phyloP scores from a whole-genome alignment of 148 eudicot species.

The Chenopodium berlandieri region DNA sequence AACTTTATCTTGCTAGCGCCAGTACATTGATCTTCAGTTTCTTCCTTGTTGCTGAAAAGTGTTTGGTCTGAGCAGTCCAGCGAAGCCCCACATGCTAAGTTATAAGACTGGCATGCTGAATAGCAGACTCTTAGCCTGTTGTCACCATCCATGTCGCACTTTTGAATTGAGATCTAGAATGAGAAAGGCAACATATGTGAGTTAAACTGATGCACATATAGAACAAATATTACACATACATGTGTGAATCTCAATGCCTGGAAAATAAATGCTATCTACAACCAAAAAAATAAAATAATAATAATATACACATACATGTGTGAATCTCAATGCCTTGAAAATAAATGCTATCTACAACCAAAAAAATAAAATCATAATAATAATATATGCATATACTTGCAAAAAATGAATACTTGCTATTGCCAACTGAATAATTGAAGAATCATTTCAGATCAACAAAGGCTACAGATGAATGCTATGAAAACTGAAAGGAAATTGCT shows the following conservation, averaged over 20 bases:
- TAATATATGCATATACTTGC: background rate
- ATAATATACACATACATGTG: background rate
- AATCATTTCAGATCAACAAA: background rate
- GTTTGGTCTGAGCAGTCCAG: conserved; percentile 97
- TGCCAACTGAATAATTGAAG: background rate
- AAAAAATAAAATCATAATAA: no score
- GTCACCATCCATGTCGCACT: conserved; percentile 88
- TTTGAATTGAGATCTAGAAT: conserved; percentile 85
- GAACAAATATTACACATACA: background rate
- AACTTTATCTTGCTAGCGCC: conserved; percentile 64
- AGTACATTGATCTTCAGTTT: conserved; percentile 78
- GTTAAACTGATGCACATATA: background rate
- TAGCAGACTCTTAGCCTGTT: conserved; percentile 90
- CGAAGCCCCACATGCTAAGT: conserved; percentile 87
- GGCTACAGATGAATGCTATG: background rate
- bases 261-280: background rate
- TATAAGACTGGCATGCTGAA: conserved; percentile 92
- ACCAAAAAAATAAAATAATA: background rate
- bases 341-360: background rate
- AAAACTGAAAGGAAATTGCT: no score
- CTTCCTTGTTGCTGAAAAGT: conserved; percentile 73
- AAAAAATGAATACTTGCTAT: background rate
- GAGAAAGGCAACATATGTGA: conserved; percentile 2
- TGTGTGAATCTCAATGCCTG: background rate
- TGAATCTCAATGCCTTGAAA: background rate